A percentile compares a stretch with the other conserved stretches of the same genome.
Evolutionary conservation across 305 asterid species (phyloP).

Genomic region (Fraxinus ornus): DNA sequence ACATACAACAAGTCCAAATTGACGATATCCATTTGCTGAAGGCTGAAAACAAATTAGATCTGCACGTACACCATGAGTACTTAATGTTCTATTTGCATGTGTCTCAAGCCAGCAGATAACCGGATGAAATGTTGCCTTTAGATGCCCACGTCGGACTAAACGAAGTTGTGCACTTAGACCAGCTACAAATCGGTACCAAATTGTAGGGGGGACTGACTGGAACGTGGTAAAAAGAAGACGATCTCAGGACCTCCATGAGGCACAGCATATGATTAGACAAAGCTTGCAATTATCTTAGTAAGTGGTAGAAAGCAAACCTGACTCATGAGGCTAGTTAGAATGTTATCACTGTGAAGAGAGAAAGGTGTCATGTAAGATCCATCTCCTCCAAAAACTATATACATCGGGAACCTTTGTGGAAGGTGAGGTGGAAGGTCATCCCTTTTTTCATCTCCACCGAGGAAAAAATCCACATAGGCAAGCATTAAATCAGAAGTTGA

Average conservation of each 20-base stretch:
- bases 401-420: conserved; percentile 78
- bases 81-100: conserved; percentile 67
- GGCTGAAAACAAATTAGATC: conserved; percentile 68
- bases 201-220: conserved; percentile 87
- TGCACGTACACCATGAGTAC: conserved; percentile 53
- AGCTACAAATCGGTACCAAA: conserved; percentile 83
- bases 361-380: conserved; percentile 93
- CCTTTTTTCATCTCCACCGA: conserved; percentile 92
- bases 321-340: conserved; percentile 75
- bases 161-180: conserved; percentile 95
- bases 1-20: conserved; percentile 68
- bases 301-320: conserved; percentile 51
- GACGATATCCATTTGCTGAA: conserved; percentile 69
- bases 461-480: conserved; percentile 86
- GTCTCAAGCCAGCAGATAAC: conserved; percentile 79
- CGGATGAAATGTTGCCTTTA: conserved; percentile 59
- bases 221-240: conserved; percentile 24
- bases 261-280: conserved; percentile 6
- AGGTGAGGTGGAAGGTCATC: conserved; percentile 83
- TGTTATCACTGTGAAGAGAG: conserved; percentile 72
- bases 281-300: conserved; percentile 17
- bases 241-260: conserved; percentile 25
- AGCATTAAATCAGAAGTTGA: conserved; percentile 87
- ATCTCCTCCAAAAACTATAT: conserved; percentile 82
- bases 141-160: conserved; percentile 69